Evolutionary conservation across 2,329 filamentous ascomycete genomes (phyloP), one percentile per base, ranked within the genome.

Genomic region (Trichoderma sp.): DNA sequence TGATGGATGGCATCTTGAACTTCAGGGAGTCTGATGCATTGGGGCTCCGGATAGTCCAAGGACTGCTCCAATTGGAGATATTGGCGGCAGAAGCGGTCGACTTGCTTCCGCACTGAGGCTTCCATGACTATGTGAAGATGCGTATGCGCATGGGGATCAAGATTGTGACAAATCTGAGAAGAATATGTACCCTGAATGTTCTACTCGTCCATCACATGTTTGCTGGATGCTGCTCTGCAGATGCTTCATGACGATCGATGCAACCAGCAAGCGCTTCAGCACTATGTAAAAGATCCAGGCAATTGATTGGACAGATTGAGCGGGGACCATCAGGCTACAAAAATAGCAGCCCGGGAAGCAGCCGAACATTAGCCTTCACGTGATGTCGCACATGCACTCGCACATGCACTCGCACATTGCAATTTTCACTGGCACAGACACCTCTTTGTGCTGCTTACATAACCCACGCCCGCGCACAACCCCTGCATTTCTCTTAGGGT

Each of bases 21-120:
- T 4, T 81, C 78, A 12, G 86, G 80, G 32, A 85, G 81, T 70
- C 87, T 86, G 32, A 97, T 81, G 15, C 86, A 75, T 27, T 83
- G 74, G 25, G 81, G 78, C 27, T 85, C 78, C 1, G 93, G 93
- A 76, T 89, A 91, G 57, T 86, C 84, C 39, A 94, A 81, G 8
- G 83, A 77, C 0, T 82, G 80, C 56, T 94, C 88, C 2, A 94
- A 82, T 76, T 97, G 93, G 37, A 94, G 84, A 75, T 92, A 96
- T 76, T 97, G 93, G 70, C 86, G 85, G 71, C 87, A 89, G 75
- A 93, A 88, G 19, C 87, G 84, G 69, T 78, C 73, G 56, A 83
- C 76, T 22, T 75, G 70, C 32, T 60, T 68, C 57, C 57, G 63
- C 64, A 65, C 71, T 10, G 70, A 59, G 56, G 34, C 37, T 10